These are phyloP conservation scores for Casaregolazyma lundiana DNA, from an alignment of 1,139 yeast genomes.

Conservation along the genomic window DNA sequence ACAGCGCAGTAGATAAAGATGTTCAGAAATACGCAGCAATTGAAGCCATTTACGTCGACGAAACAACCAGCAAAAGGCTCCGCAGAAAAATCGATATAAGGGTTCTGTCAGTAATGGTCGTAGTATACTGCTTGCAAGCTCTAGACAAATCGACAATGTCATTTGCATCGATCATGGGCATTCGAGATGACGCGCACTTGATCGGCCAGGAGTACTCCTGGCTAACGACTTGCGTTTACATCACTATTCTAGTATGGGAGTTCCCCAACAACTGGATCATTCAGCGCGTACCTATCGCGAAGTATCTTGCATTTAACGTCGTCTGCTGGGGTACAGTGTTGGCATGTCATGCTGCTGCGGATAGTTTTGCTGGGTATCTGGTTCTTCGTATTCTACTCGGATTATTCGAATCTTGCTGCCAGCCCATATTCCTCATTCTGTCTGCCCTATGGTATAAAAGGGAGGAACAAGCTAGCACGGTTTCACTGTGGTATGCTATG, in stretches of 20 bases:
- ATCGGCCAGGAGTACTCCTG: conserved; percentile 7
- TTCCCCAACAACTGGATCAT: conserved; percentile 9
- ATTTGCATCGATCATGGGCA: conserved; percentile 6
- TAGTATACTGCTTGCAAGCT: conserved; percentile 12
- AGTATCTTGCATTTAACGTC: conserved; percentile 42
- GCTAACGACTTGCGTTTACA: conserved; percentile 7
- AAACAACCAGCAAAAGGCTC: conserved; percentile 10
- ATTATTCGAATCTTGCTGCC: conserved; percentile 40
- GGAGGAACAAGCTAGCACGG: conserved; percentile 31
- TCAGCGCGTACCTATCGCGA: conserved; percentile 34
- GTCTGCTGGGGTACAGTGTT: conserved; percentile 46
- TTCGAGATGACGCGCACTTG: conserved; percentile 1
- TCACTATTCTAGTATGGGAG: conserved; percentile 7
- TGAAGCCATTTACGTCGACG: conserved; percentile 8
- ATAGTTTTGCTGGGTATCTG: conserved; percentile 42
- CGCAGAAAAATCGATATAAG: conserved; percentile 10
- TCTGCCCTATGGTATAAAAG: conserved; percentile 26
- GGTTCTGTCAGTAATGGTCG: conserved; percentile 15
- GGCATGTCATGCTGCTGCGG: conserved; percentile 43
- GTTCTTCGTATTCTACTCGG: conserved; percentile 47
- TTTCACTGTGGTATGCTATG: conserved; percentile 21
- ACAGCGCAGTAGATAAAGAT: conserved; percentile 1
- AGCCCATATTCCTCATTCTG: conserved; percentile 21
- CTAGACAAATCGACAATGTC: conserved; percentile 39
- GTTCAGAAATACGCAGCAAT: conserved; percentile 4